phyloP scores from a whole-genome alignment of 257 asterid species.

The Solanum lignicaule region DNA sequence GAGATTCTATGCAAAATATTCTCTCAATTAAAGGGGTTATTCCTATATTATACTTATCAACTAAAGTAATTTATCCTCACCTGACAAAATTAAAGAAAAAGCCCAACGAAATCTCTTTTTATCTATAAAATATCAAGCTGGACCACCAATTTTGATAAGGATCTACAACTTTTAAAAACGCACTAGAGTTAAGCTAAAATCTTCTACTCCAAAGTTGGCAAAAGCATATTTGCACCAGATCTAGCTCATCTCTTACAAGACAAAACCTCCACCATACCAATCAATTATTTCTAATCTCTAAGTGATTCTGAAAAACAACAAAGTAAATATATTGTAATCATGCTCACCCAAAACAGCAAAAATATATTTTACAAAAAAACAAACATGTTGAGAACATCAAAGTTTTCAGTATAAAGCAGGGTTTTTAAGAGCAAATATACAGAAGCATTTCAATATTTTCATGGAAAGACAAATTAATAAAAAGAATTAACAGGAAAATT shows the following conservation, averaged over 20 bases:
- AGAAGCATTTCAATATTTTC: background rate
- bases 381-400: background rate
- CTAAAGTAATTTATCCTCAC: background rate
- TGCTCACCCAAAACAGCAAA: background rate
- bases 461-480: background rate
- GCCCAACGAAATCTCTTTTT: background rate
- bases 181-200: background rate
- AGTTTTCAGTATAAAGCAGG: background rate
- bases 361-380: background rate
- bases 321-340: background rate
- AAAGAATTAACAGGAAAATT: background rate
- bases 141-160: background rate
- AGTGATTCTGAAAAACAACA: background rate
- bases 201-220: background rate
- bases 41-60: background rate
- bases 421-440: background rate
- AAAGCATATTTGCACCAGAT: background rate
- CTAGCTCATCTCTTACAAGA: background rate
- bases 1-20: background rate
- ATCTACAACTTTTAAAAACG: background rate
- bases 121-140: background rate
- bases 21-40: background rate
- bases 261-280: background rate
- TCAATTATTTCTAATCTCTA: background rate
- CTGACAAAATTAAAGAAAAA: background rate